Evolutionary conservation across 2,329 filamentous ascomycete species (phyloP).

Genomic region (Calonectria montana): DNA sequence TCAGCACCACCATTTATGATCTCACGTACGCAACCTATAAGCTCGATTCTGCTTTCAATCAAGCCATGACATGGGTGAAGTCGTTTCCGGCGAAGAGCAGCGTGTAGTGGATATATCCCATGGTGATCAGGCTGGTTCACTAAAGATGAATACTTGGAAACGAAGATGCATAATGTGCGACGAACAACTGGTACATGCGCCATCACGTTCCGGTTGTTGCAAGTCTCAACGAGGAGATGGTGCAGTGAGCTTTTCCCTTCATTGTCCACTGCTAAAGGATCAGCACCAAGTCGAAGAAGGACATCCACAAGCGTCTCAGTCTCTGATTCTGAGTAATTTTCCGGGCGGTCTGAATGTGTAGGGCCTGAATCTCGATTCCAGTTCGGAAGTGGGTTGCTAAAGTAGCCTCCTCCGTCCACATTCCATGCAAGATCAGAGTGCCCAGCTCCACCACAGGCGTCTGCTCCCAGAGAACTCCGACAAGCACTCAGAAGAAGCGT

Average conservation of each 20-base stretch:
- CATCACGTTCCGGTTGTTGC: background rate
- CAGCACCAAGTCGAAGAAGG: conserved; percentile 2
- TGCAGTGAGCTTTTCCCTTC: background rate
- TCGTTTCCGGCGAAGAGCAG: background rate
- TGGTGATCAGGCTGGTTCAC: background rate
- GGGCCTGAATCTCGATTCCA: background rate
- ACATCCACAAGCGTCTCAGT: conserved; percentile 2
- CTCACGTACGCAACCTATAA: background rate
- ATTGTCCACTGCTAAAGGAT: background rate
- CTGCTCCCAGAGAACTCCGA: background rate
- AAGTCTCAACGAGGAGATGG: background rate
- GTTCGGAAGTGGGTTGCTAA: background rate
- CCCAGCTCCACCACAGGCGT: background rate
- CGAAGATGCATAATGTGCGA: background rate
- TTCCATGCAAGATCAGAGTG: background rate
- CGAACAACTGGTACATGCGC: background rate
- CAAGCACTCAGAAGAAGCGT: conserved; percentile 1
- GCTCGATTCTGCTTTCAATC: background rate
- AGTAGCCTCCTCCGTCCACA: background rate
- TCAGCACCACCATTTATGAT: background rate
- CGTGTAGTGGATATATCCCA: background rate
- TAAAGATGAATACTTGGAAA: background rate
- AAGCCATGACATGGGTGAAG: background rate
- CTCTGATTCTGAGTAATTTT: background rate
- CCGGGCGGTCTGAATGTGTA: background rate